Conservation (phyloP, 371 early-diverging fungal species). For the Mucor racemosus region DNA sequence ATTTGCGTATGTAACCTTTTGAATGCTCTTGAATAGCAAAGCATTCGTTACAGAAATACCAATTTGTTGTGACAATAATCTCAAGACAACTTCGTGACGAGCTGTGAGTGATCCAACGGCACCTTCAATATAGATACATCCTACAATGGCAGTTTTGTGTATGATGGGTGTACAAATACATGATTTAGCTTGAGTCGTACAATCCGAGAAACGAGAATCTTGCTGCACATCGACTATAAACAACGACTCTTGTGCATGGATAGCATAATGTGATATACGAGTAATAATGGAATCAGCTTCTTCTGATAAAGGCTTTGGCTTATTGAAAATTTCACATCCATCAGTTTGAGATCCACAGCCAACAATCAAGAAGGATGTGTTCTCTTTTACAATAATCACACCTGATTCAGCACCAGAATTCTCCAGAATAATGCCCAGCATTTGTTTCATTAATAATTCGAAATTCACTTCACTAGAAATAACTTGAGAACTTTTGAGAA, state of each 20-base stretch:
- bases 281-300: slow-evolving; percentile 45
- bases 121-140: slow-evolving; percentile 64
- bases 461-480: slow-evolving; percentile 62
- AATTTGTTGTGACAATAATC: slow-evolving; percentile 60
- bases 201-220: slow-evolving; percentile 50
- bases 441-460: slow-evolving; percentile 54
- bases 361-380: slow-evolving; percentile 44
- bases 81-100: slow-evolving; percentile 57
- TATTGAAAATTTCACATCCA: slow-evolving; percentile 42
- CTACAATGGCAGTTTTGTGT: slow-evolving; percentile 60
- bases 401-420: slow-evolving; percentile 55
- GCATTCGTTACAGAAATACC: slow-evolving; percentile 69
- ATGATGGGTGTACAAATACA: slow-evolving; percentile 64
- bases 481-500: slow-evolving; percentile 55
- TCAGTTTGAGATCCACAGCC: slow-evolving; percentile 46
- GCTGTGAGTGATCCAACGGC: slow-evolving; percentile 56
- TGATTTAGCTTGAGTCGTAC: slow-evolving; percentile 40
- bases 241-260: slow-evolving; percentile 46
- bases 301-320: slow-evolving; percentile 42
- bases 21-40: slow-evolving; percentile 56
- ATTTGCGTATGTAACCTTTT: slow-evolving; percentile 51
- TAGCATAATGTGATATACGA: slow-evolving; percentile 46
- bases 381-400: slow-evolving; percentile 54
- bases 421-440: slow-evolving; percentile 56
- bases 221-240: slow-evolving; percentile 45